phyloP scores from a whole-genome alignment of 192 early-diverging fungal genomes.

The Thamnidium elegans region DNA sequence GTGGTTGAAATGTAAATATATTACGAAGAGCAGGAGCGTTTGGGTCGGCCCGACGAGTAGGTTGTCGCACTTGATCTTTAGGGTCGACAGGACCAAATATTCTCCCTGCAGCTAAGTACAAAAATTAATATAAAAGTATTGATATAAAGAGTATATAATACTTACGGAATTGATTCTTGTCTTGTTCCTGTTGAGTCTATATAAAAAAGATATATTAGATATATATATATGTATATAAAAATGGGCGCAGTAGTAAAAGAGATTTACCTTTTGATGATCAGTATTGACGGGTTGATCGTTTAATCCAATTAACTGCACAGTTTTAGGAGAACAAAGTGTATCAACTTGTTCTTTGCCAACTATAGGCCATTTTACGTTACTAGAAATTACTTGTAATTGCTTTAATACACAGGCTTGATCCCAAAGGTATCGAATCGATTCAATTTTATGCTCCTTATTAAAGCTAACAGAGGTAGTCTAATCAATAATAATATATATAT shows the following conservation, averaged over 20 bases:
- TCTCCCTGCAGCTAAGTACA: slow-evolving; percentile 17
- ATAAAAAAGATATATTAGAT: not conserved
- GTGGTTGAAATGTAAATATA: slow-evolving; percentile 32
- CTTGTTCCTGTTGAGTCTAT: not conserved
- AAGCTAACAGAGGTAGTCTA: slow-evolving; percentile 33
- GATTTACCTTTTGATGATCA: slow-evolving; percentile 6
- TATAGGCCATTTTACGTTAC: slow-evolving; percentile 22
- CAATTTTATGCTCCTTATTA: slow-evolving; percentile 22
- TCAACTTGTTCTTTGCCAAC: slow-evolving; percentile 29
- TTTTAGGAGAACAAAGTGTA: slow-evolving; percentile 5
- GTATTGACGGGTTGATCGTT: not conserved
- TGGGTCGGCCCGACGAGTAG: not conserved
- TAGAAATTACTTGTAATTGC: slow-evolving; percentile 27
- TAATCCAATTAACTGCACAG: not conserved
- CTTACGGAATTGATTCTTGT: not conserved
- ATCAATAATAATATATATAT: not conserved
- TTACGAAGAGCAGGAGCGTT: slow-evolving; percentile 23
- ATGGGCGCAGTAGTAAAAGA: not conserved
- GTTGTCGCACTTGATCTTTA: slow-evolving; percentile 19
- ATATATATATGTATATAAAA: no score
- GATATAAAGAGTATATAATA: not conserved
- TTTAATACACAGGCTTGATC: slow-evolving; percentile 37
- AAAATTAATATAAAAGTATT: not conserved
- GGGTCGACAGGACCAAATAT: slow-evolving; percentile 28
- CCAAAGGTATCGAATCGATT: slow-evolving; percentile 27